Conservation (phyloP, 2,329 filamentous ascomycete genomes). For the Phyllosticta paracitricarpa region DNA sequence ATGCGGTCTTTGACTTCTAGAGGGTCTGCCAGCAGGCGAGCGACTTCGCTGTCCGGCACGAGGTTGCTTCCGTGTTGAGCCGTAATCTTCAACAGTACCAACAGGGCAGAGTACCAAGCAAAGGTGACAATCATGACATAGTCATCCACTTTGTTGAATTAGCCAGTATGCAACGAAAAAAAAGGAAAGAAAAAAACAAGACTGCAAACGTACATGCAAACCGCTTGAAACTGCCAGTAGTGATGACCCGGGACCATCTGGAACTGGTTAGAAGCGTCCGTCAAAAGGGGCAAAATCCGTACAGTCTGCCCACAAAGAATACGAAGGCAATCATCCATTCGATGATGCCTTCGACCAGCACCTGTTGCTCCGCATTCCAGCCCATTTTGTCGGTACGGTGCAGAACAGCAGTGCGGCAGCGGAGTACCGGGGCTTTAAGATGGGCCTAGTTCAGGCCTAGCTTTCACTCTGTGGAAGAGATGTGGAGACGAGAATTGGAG, state of each 20-base stretch:
- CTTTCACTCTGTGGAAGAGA: not conserved
- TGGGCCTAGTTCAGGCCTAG: not conserved
- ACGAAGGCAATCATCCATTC: constrained; percentile 8
- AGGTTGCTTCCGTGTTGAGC: constrained; percentile 12
- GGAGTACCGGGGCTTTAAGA: not conserved
- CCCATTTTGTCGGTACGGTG: not conserved
- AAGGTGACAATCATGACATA: constrained; percentile 12
- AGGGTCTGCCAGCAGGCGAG: constrained; percentile 10
- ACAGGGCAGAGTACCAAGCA: constrained; percentile 11
- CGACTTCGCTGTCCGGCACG: constrained; percentile 5
- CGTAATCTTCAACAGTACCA: constrained; percentile 13
- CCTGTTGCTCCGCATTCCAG: not conserved
- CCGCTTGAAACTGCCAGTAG: constrained; percentile 4
- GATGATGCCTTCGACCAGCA: constrained; percentile 10
- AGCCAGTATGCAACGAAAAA: not conserved
- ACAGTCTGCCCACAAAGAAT: constrained; percentile 10
- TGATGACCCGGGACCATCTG: constrained; percentile 11
- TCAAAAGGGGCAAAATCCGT: not conserved
- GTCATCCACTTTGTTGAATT: constrained; percentile 3
- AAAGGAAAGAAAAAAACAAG: too few relatives aligned
- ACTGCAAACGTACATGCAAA: not conserved
- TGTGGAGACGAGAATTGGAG: not conserved
- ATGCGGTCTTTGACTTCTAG: constrained; percentile 24
- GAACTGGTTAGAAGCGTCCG: not conserved
- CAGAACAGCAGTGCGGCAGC: not conserved